Evolutionary conservation across 2,329 filamentous ascomycete genomes (phyloP).

Genomic region (Arthrobotrys sphaeroides): DNA sequence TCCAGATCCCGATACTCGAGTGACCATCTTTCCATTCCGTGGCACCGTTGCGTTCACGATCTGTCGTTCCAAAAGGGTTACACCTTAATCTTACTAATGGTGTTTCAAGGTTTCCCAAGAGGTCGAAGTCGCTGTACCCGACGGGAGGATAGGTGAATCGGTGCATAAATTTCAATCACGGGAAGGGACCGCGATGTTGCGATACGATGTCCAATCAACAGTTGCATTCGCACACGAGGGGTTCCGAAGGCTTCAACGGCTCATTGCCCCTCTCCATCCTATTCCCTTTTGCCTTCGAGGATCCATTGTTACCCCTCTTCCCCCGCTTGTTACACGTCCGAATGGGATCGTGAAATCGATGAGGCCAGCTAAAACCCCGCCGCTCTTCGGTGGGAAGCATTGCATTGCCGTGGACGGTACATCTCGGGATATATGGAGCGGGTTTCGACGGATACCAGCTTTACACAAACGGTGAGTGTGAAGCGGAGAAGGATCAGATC

Average conservation of each 20-base stretch:
- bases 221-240: constrained; percentile 6
- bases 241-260: constrained; percentile 5
- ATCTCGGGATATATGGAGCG: constrained; percentile 21
- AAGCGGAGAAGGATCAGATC: constrained; percentile 3
- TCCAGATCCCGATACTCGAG: constrained; percentile 26
- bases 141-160: not conserved
- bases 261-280: not conserved
- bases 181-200: constrained; percentile 13
- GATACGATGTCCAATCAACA: constrained; percentile 1
- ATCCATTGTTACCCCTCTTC: not conserved
- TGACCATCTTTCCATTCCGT: constrained; percentile 15
- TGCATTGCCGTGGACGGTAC: constrained; percentile 26
- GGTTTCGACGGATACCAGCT: constrained; percentile 37
- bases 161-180: too few relatives aligned
- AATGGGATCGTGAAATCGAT: constrained; percentile 26
- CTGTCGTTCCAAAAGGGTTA: not conserved
- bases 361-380: constrained; percentile 17
- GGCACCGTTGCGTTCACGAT: constrained; percentile 7
- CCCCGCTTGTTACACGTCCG: constrained; percentile 43
- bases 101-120: constrained; percentile 26
- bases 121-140: not conserved
- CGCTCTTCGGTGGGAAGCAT: constrained; percentile 27
- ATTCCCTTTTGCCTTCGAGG: not conserved
- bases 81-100: not conserved
- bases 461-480: constrained; percentile 10